A percentile compares a stretch with the other conserved stretches of the same genome.
These are phyloP conservation scores for Calycina herbarum DNA, from an alignment of 2,329 filamentous ascomycete species.

Conservation along the genomic window DNA sequence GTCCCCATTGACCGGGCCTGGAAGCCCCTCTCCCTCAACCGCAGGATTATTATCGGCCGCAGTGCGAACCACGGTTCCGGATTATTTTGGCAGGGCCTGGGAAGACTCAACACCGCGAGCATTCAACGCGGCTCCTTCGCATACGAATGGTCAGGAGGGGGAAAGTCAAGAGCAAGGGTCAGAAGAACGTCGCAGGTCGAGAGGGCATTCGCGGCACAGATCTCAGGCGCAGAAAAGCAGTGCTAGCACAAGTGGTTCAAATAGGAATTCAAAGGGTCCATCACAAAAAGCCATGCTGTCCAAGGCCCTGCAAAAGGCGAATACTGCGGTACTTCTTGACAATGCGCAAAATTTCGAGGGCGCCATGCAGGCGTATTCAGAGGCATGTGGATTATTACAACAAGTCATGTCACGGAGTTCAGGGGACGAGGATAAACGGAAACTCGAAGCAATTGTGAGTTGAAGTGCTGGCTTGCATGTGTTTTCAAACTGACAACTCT, in stretches of 20 bases:
- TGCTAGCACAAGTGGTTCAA: conserved; percentile 42
- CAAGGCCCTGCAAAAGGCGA: conserved; percentile 91
- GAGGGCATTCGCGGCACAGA: conserved; percentile 47
- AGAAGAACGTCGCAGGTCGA: conserved; percentile 22
- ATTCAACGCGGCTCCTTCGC: conserved; percentile 26
- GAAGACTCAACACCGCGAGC: conserved; percentile 31
- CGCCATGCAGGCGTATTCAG: conserved; percentile 84
- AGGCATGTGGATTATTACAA: conserved; percentile 85
- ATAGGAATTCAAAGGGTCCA: conserved; percentile 45
- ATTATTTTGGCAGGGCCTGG: conserved; percentile 37
- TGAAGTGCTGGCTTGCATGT: background rate
- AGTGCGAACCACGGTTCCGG: conserved; percentile 32
- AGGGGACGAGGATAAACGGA: conserved; percentile 82
- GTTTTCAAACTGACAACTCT: conserved; percentile 24
- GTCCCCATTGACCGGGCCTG: conserved; percentile 32
- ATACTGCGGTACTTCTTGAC: conserved; percentile 91
- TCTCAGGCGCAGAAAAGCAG: conserved; percentile 48
- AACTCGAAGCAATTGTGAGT: conserved; percentile 90
- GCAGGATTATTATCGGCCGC: conserved; percentile 37
- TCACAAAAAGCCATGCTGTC: conserved; percentile 96
- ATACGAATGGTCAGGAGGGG: conserved; percentile 19
- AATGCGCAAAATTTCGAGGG: conserved; percentile 95
- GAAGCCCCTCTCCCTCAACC: conserved; percentile 37
- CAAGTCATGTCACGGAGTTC: conserved; percentile 84
- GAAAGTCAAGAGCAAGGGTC: conserved; percentile 11